Base-by-base conservation (phyloP, 2,329 filamentous ascomycete genomes). In the Rutstroemia sp. region DNA sequence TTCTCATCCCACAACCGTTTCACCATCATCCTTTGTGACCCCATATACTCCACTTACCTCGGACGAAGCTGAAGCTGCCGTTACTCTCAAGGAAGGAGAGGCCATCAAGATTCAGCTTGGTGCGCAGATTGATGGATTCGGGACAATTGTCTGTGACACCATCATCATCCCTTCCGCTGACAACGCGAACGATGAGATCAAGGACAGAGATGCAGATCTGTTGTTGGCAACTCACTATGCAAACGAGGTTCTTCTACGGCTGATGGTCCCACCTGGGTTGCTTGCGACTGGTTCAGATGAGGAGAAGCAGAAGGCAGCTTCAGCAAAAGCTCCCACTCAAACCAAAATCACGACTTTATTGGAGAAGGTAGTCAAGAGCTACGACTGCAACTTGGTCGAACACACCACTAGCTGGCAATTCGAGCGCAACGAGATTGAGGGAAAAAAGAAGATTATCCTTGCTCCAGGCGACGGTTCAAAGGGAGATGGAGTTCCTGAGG, bases 351-450 rank as follows among this genome's bases (percentile, higher is more conserved):
- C 88, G 62, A 79, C 81, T 66, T 77, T 97, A 61, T 78, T 99
- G 51, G 91, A 96, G 75, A 96, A 94, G 81, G 83, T 97, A 47
- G 88, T 86, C 70, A 91, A 95, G 77, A 80, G 83, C 66, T 99
- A 95, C 74, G 92, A 89, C 60, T 92, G 88, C 80, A 95, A 86
- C 72, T 77, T 97, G 25, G 90, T 99, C 56, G 94, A 99, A 82
- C 95, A 92, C 80, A 99, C 94, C 61, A 99, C 94, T 45, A 95
- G 89, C 69, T 99, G 94, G 92, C 76, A 90, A 59, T 97, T 99
- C 72, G 91, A 90, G 70, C 88, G 89, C 72, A 96, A 97, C 75
- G 94, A 99, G 75, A 97, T 99, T 63, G 94, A 99, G 78, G 88
- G 89, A 54, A 85, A 87, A 79, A 85, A 88, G 79, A 97, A 96